Evolutionary conservation across 1,139 yeast species (phyloP).

Genomic region (Suhomyces bolitotheri): DNA sequence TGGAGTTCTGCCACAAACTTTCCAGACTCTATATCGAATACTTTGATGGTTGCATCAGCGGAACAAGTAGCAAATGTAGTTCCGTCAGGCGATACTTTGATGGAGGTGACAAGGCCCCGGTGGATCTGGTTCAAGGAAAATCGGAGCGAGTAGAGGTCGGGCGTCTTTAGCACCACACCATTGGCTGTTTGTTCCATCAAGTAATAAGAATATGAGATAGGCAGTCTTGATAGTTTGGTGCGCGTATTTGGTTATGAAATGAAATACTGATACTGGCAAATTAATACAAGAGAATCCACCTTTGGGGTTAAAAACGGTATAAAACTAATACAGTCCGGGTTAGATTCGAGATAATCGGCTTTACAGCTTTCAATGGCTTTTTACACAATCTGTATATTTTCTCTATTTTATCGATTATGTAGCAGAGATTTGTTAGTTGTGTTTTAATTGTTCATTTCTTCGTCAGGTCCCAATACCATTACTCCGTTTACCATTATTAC

Average conservation of each 20-base stretch:
- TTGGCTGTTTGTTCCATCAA: conserved; percentile 5
- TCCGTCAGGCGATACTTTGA: conserved; percentile 70
- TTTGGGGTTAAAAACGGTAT: too few species aligned
- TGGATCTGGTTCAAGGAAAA: conserved; percentile 9
- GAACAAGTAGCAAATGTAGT: conserved; percentile 57
- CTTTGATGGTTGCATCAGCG: conserved; percentile 35
- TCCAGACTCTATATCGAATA: conserved; percentile 40
- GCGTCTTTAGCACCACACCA: conserved; percentile 1
- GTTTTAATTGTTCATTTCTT: too few species aligned
- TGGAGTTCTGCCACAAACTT: conserved; percentile 37
- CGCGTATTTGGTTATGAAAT: not conserved
- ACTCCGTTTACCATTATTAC: too few species aligned
- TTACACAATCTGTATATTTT: too few species aligned
- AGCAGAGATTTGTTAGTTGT: too few species aligned
- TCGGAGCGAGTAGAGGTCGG: conserved; percentile 14
- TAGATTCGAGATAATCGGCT: too few species aligned
- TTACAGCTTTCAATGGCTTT: too few species aligned
- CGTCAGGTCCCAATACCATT: too few species aligned
- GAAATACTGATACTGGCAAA: too few species aligned
- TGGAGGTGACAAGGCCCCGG: conserved; percentile 34
- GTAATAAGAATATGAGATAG: not conserved
- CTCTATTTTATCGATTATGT: too few species aligned
- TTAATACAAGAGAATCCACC: too few species aligned
- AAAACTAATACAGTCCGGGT: too few species aligned
- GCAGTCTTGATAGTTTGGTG: not conserved